Percentiles rank a stretch among this genome's conserved stretches.
These are phyloP conservation scores for Aeschynomene evenia DNA, from an alignment of 306 rosid genomes.

Conservation along the genomic window DNA sequence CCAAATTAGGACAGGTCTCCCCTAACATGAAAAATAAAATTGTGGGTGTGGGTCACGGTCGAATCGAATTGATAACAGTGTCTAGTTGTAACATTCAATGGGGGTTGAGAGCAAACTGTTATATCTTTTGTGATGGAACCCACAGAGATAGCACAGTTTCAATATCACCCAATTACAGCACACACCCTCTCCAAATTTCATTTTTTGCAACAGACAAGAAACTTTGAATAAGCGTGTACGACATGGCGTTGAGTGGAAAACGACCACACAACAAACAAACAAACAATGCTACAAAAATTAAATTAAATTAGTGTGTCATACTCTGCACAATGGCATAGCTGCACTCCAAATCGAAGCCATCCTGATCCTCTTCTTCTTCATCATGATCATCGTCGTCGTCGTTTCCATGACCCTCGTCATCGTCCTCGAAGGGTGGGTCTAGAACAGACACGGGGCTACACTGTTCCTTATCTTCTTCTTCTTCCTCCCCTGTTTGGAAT, in stretches of 20 bases:
- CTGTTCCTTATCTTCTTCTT: constrained; percentile 91
- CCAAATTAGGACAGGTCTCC: constrained; percentile 33
- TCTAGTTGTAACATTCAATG: constrained; percentile 19
- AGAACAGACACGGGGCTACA: constrained; percentile 92
- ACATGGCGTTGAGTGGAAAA: constrained; percentile 36
- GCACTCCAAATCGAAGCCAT: constrained; percentile 60
- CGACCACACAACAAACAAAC: constrained; percentile 49
- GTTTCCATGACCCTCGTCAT: constrained; percentile 47
- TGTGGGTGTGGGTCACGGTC: constrained; percentile 45
- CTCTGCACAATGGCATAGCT: constrained; percentile 87
- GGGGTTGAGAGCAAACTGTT: constrained; percentile 18
- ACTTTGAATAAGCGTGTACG: constrained; percentile 32
- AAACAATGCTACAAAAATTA: constrained; percentile 31
- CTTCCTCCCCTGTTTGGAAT: constrained; percentile 50
- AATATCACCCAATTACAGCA: constrained; percentile 33
- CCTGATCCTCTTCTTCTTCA: too few species aligned
- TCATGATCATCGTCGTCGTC: constrained; percentile 35
- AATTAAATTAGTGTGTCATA: constrained; percentile 44
- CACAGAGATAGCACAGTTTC: constrained; percentile 48
- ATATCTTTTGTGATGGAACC: constrained; percentile 61
- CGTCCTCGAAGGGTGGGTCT: constrained; percentile 90
- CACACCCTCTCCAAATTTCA: constrained; percentile 1
- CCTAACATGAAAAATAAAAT: constrained; percentile 35
- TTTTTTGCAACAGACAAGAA: constrained; percentile 25
- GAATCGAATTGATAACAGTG: constrained; percentile 7